A percentile compares a stretch with the other conserved stretches of the same genome.
phyloP scores from a whole-genome alignment of 2,329 filamentous ascomycete genomes.

The Lecanicillium sp. region DNA sequence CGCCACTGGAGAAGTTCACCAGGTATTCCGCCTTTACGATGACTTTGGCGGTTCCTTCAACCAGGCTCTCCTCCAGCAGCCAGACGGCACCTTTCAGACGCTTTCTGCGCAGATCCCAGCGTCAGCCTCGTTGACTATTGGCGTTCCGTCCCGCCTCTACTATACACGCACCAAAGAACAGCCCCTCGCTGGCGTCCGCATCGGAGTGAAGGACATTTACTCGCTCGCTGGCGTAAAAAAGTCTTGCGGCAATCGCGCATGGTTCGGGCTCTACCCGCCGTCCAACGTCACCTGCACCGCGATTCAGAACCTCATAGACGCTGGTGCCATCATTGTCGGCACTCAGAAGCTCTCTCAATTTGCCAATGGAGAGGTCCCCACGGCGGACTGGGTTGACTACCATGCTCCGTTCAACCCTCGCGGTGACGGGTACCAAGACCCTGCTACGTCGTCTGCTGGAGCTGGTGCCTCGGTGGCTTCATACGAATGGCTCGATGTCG shows the following conservation, averaged over 20 bases:
- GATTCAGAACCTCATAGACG: constrained; percentile 49
- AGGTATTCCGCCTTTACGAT: constrained; percentile 26
- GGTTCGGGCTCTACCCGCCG: constrained; percentile 44
- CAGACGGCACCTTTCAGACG: constrained; percentile 21
- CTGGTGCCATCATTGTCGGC: constrained; percentile 44
- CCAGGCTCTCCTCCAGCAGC: constrained; percentile 19
- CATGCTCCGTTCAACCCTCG: constrained; percentile 35
- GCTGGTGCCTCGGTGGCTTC: constrained; percentile 27
- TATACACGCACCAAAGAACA: constrained; percentile 42
- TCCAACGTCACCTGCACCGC: constrained; percentile 38
- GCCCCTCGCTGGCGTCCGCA: constrained; percentile 50
- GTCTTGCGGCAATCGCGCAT: constrained; percentile 49
- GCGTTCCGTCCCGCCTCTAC: constrained; percentile 53
- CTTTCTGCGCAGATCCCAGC: constrained; percentile 21
- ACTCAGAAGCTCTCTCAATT: constrained; percentile 40
- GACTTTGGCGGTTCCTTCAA: constrained; percentile 22
- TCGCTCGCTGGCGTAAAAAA: constrained; percentile 46
- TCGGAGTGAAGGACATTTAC: constrained; percentile 57
- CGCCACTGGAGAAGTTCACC: constrained; percentile 21
- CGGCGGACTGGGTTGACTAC: constrained; percentile 37
- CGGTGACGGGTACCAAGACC: constrained; percentile 38
- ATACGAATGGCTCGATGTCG: constrained; percentile 37
- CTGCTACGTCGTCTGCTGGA: constrained; percentile 37
- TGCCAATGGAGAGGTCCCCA: constrained; percentile 33
- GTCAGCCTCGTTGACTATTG: constrained; percentile 24